Conservation (phyloP, 768 basidiomycete species). For the Leccinum subgranulosum region DNA sequence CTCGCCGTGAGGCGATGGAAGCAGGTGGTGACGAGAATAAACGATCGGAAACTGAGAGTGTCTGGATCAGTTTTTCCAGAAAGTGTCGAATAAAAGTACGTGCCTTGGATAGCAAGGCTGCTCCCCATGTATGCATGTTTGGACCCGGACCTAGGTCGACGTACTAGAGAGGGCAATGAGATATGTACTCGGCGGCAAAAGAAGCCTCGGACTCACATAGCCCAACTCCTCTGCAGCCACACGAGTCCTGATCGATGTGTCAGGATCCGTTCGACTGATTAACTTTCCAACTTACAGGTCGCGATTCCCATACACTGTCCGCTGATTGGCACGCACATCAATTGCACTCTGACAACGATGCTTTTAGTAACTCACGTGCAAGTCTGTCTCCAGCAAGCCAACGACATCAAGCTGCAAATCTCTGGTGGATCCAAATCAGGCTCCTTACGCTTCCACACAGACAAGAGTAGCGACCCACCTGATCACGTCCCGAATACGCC, state of each 20-base stretch:
- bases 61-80: neutral
- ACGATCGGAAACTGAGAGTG: slow-evolving; percentile 75
- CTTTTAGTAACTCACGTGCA: slow-evolving; percentile 54
- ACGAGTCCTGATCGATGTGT: slow-evolving; percentile 52
- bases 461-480: slow-evolving; percentile 45
- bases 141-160: slow-evolving; percentile 89
- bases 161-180: slow-evolving; percentile 44
- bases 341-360: neutral
- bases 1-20: slow-evolving; percentile 84
- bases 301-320: slow-evolving; percentile 77
- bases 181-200: neutral
- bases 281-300: slow-evolving; percentile 55
- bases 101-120: slow-evolving; percentile 76
- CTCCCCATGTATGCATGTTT: slow-evolving; percentile 88
- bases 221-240: slow-evolving; percentile 74
- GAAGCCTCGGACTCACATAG: slow-evolving; percentile 53
- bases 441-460: neutral
- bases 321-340: slow-evolving; percentile 35
- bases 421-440: slow-evolving; percentile 28
- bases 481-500: slow-evolving; percentile 43
- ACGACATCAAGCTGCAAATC: slow-evolving; percentile 87
- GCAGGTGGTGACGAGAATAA: slow-evolving; percentile 78
- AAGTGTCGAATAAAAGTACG: neutral
- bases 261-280: neutral
- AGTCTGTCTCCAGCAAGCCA: slow-evolving; percentile 82